phyloP scores from a whole-genome alignment of 768 basidiomycete genomes.

The Lentinula sp. region DNA sequence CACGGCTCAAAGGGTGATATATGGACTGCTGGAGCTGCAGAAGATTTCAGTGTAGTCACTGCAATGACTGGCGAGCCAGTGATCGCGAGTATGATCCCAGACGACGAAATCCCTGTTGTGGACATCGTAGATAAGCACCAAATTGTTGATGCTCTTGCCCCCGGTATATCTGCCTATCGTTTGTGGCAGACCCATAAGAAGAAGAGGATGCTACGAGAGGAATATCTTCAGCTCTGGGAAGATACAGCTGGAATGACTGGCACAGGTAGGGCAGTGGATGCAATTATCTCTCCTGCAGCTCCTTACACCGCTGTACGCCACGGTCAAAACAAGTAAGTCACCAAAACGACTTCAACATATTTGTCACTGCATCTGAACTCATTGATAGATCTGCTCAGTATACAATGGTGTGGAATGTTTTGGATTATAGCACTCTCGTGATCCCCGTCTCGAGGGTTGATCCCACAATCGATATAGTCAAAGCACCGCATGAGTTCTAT shows the following conservation, averaged over 20 bases:
- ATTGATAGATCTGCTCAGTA: conserved; percentile 38
- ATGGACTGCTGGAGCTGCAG: conserved; percentile 37
- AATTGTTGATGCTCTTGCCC: conserved; percentile 10
- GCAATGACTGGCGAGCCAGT: conserved; percentile 47
- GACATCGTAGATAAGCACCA: conserved; percentile 16
- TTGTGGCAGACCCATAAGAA: conserved; percentile 63
- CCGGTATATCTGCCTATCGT: conserved; percentile 43
- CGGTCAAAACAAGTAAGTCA: conserved; percentile 43
- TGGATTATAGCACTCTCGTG: conserved; percentile 58
- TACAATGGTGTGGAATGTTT: conserved; percentile 59
- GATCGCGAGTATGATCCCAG: conserved; percentile 39
- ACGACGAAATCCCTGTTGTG: conserved; percentile 16
- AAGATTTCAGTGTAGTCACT: conserved; percentile 37
- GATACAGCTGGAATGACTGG: conserved; percentile 42
- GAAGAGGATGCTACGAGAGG: conserved; percentile 42
- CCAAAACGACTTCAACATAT: background rate
- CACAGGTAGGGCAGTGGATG: conserved; percentile 72
- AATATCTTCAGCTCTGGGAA: conserved; percentile 61
- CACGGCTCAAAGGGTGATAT: conserved; percentile 26
- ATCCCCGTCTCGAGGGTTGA: conserved; percentile 65
- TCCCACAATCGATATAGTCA: conserved; percentile 41
- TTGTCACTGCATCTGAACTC: background rate
- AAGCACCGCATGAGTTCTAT: conserved; percentile 40
- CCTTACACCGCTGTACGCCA: conserved; percentile 60
- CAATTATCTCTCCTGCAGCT: conserved; percentile 61